Evolutionary conservation across 225 moss, liverwort and hornwort genomes (phyloP), one percentile per base, ranked within the genome.

Genomic region (Marchantia paleacea): DNA sequence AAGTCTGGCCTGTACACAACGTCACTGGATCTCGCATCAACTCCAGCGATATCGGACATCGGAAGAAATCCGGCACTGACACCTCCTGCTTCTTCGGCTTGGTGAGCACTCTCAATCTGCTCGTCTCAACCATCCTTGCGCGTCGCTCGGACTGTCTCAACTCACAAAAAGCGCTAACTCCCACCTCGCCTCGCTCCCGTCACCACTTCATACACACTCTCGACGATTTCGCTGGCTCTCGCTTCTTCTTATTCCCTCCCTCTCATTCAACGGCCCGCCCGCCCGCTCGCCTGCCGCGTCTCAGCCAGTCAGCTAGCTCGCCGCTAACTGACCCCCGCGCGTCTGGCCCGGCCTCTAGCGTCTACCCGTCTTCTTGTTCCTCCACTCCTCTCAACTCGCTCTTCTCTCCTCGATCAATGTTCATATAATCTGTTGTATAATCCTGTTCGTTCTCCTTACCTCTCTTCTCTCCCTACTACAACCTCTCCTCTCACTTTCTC

Each of bases 41-140:
- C 86, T 97, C 96, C 81, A 97, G 82, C 73, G 96, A 97, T 66
- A 97, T 97, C 68, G 96, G 96, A 52, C 96, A 97, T 85, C 83
- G 89, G 85, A 90, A 97, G 84, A 91, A 84, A 64, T 87, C 85
- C 28, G 96, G 96, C 69, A 94, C 90, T 15, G 75, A 74, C 25
- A 89, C 82, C 84, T 87, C 87, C 80, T 81, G 85, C 82, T 69
- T 84, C 86, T 82, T 83, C 72, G 82, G 82, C 69, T 84, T 84
- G 67, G 80, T 84, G 79, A 82, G 82, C 68, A 84, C 84, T 84
- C 82, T 80, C 76, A 87, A 76, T 54, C 84, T 82, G 80, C 87
- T 78, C 73, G 84, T 82, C 78, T 87, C 87, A n/a, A 87, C 80
- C 80, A 80, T 80, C 80, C 62, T 80, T 29, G 61, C 80, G 55